Base-by-base conservation (phyloP, 169 alveolate genomes). In the Ichthyophthirius multifiliis region DNA sequence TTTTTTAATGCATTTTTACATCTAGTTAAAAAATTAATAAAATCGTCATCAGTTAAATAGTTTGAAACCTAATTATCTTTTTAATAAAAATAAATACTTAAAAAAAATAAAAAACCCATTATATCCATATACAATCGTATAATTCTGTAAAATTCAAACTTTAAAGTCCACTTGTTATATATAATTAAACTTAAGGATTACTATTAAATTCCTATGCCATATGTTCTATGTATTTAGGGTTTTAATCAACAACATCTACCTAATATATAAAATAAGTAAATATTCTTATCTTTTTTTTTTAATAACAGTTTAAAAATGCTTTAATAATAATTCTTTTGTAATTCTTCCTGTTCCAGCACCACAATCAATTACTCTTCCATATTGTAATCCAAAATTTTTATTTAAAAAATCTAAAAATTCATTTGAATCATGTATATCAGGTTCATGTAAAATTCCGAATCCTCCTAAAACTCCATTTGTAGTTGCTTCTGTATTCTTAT, bases 271-370 rank as follows among this genome's bases (percentile, higher is more conserved):
- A 75, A 37, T 82, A 15, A 55, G 3, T 4, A 86, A 64, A 83
- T 90, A 43, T 86, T 63, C 64, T 84, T 77, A 79, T 90, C 91
- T 23, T 83, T 79, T 31, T 83, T 82, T 30, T 83, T 83, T 46
- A 86, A 90, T 67, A 82, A 47, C 76, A 78, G 84, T 15, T 47
- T 15, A 45, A 45, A 6, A 45, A 3, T 27, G 5, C 13, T 45
- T n/a, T 6, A n/a, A 6, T 31, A 90, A 73, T 10, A 90, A 81
- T 46, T 71, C 64, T 41, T 84, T 86, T 5, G 92, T 86, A 2
- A 90, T 86, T 65, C 94, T 76, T 37, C 94, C 94, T 12, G 86
- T 86, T 5, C 94, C 94, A 13, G 92, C 92, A 5, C 87, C 94
- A 82, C 89, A 84, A 45, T 90, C 94, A 31, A 90, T 43, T 0